A percentile compares a stretch with the other conserved stretches of the same genome.
These are phyloP conservation scores for Claviceps sp. DNA, from an alignment of 2,329 filamentous ascomycete genomes.

Conservation along the genomic window DNA sequence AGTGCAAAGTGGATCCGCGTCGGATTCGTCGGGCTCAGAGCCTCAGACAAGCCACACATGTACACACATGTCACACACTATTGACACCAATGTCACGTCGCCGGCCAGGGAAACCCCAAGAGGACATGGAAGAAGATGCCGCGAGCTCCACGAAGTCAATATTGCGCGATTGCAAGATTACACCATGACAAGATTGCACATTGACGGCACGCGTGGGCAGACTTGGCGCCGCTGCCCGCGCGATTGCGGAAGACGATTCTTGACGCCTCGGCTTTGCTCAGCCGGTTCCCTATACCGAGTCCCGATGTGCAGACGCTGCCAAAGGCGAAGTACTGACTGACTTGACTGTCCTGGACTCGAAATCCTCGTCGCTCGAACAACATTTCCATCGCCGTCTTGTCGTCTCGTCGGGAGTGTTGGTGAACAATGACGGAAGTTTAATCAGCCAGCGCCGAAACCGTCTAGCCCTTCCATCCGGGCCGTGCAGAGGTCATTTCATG, in stretches of 20 bases:
- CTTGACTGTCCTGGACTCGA: background rate
- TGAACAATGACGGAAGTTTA: background rate
- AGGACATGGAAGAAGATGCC: background rate
- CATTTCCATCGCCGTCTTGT: background rate
- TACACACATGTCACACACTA: background rate
- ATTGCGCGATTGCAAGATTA: too few relatives aligned
- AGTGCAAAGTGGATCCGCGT: conserved; percentile 2
- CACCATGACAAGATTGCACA: too few relatives aligned
- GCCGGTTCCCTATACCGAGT: too few relatives aligned
- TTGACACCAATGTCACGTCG: background rate
- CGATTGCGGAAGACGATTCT: too few relatives aligned
- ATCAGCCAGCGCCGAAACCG: background rate
- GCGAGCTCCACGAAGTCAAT: background rate
- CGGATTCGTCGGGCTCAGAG: background rate
- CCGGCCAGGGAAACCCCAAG: background rate
- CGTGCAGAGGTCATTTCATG: background rate
- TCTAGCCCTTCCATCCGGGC: background rate
- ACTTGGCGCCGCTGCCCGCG: too few relatives aligned
- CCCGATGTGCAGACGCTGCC: too few relatives aligned
- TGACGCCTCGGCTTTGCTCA: too few relatives aligned
- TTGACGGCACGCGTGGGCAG: too few relatives aligned
- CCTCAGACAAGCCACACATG: background rate
- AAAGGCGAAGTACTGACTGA: too few relatives aligned
- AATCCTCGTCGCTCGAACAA: background rate
- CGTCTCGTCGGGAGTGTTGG: background rate